Evolutionary conservation across 768 basidiomycete genomes (phyloP), one percentile per base, ranked within the genome.

Genomic region (Pleurotus sapidus): DNA sequence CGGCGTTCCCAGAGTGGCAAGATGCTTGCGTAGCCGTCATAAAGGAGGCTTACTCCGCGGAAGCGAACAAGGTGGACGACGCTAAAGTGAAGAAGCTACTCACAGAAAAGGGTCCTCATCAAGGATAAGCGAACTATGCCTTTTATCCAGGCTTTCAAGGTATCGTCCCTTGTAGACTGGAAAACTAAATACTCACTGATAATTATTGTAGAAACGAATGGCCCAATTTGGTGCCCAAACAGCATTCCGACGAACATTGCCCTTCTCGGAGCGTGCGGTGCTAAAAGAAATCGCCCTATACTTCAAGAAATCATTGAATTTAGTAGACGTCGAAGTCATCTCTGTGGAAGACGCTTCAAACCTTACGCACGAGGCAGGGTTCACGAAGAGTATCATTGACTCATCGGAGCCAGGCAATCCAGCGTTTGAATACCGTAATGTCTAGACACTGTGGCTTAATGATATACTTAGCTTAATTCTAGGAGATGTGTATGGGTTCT

Each of bases 91-190:
- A 87, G 69, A 77, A 84, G 64, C 63, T 82, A 62, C 68, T 98
- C 68, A 80, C 79, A 7, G 78, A 83, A 67, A 80, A 77, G 18
- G 94, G 92, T 4, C 68, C 68, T 98, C 69, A 87, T 95, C 74
- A 98, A 97, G 81, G 94, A 98, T 75, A 98, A 98, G 78, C 84
- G 87, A 43, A 82, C 82, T 42, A 98, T 98, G 96, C 95, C 95
- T 5, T 98, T 96, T 74, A 84, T 95, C 46, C 91, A 96, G 58
- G 74, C 80, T 27, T 91, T 98, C 86, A 95, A 97, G 87, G 96
- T 95, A 53, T 38, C n/a, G 50, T 17, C 23, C 7, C 40, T 18
- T 3, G 3, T 42, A 12, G 40, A n/a, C 66, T 55, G 57, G 24
- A 37, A 46, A 48, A 15, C 2, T 18, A 49, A 7, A 14, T 46